Percentiles rank a stretch among this genome's conserved stretches.
These are phyloP conservation scores for Penicillium paradoxum DNA, from an alignment of 495 filamentous ascomycete genomes.

Conservation along the genomic window DNA sequence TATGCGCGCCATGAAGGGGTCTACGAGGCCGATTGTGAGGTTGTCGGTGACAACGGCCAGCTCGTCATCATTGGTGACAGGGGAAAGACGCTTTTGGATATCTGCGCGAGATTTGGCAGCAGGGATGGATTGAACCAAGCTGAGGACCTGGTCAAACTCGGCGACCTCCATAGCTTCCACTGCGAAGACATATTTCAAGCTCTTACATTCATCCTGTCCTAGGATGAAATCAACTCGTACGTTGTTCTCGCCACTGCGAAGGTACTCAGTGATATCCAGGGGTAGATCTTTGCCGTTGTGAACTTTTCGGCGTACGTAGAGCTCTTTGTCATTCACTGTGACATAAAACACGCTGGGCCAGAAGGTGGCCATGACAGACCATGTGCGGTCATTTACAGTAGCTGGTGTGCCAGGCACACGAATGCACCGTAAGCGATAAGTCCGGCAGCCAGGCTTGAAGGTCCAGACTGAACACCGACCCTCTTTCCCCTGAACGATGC, in stretches of 20 bases:
- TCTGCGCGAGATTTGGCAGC: slow-evolving; percentile 28
- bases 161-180: slow-evolving; percentile 58
- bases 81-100: slow-evolving; percentile 37
- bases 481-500: background rate
- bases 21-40: slow-evolving; percentile 67
- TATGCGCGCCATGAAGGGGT: slow-evolving; percentile 68
- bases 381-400: slow-evolving; percentile 35
- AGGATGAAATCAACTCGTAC: slow-evolving; percentile 52
- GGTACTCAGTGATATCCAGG: slow-evolving; percentile 58
- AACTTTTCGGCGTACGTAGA: slow-evolving; percentile 57
- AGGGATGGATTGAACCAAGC: slow-evolving; percentile 25
- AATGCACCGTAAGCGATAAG: slow-evolving; percentile 44
- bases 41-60: slow-evolving; percentile 57
- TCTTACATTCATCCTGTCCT: slow-evolving; percentile 28
- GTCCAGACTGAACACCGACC: slow-evolving; percentile 13
- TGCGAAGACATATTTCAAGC: slow-evolving; percentile 47
- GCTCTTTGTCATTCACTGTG: slow-evolving; percentile 55
- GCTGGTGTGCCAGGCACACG: slow-evolving; percentile 9
- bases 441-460: slow-evolving; percentile 27
- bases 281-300: slow-evolving; percentile 73
- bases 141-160: slow-evolving; percentile 46
- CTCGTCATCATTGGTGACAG: slow-evolving; percentile 55
- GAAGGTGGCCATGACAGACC: slow-evolving; percentile 55
- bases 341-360: slow-evolving; percentile 75
- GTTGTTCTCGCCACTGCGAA: slow-evolving; percentile 52